A percentile compares a stretch with the other conserved stretches of the same genome.
phyloP scores from a whole-genome alignment of 2,329 filamentous ascomycete genomes.

The Xylaria hypoxylon region DNA sequence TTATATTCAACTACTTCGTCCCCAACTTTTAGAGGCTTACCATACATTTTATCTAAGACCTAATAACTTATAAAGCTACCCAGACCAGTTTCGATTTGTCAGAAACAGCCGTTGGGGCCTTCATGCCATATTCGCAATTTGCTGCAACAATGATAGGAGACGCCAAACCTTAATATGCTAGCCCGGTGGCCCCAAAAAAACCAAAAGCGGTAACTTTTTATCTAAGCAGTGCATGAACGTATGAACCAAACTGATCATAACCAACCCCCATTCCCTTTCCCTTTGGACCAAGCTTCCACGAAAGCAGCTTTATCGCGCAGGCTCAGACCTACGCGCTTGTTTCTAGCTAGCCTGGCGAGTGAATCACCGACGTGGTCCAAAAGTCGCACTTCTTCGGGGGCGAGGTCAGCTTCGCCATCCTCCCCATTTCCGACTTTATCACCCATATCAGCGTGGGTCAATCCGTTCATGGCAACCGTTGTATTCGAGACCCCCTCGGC shows the following conservation, averaged over 20 bases:
- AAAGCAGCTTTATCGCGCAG: constrained; percentile 87
- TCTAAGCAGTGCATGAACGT: not conserved
- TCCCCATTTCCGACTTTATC: constrained; percentile 48
- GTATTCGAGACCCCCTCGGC: constrained; percentile 77
- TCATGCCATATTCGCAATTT: not conserved
- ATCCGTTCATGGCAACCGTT: constrained; percentile 53
- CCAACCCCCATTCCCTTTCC: constrained; percentile 49
- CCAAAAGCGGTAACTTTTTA: constrained; percentile 13
- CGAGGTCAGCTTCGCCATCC: constrained; percentile 50
- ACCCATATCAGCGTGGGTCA: constrained; percentile 39
- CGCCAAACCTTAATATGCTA: constrained; percentile 8
- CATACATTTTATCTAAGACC: not conserved
- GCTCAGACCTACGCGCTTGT: constrained; percentile 88
- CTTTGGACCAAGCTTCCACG: constrained; percentile 72
- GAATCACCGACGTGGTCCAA: constrained; percentile 86
- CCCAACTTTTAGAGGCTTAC: not conserved
- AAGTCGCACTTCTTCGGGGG: constrained; percentile 72
- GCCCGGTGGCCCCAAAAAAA: not conserved
- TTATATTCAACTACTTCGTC: not conserved
- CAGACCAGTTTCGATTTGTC: not conserved
- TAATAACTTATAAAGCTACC: not conserved
- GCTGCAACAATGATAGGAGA: not conserved
- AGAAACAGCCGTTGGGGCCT: not conserved
- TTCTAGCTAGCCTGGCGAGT: constrained; percentile 85
- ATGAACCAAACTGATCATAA: not conserved